A percentile compares a stretch with the other conserved stretches of the same genome.
These are phyloP conservation scores for Themeda triandra DNA, from an alignment of 176 grass and related monocot species.

Conservation along the genomic window DNA sequence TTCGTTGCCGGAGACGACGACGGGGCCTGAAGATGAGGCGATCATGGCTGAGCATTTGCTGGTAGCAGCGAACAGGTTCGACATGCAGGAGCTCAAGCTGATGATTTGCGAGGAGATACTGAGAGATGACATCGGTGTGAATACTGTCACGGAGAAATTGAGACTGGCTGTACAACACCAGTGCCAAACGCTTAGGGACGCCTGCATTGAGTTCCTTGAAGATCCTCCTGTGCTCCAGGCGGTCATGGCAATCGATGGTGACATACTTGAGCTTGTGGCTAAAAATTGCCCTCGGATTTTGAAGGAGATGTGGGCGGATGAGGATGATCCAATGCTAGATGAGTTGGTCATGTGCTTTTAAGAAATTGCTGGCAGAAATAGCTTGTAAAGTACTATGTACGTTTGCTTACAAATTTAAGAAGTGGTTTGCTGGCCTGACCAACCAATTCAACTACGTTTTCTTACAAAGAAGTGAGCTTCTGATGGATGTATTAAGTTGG, in stretches of 20 bases:
- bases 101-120: conserved; percentile 1
- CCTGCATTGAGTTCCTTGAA: conserved; percentile 27
- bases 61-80: conserved; percentile 29
- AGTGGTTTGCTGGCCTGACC: too few species aligned
- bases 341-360: not conserved
- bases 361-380: not conserved
- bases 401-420: too few species aligned
- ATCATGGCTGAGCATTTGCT: conserved; percentile 9
- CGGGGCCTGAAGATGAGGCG: not conserved
- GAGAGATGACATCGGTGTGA: not conserved
- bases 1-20: not conserved
- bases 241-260: not conserved
- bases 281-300: not conserved
- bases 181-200: not conserved
- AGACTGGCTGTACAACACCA: not conserved
- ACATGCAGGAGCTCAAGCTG: conserved; percentile 26
- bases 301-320: not conserved
- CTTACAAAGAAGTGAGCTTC: too few species aligned
- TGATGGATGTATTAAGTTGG: too few species aligned
- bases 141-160: not conserved
- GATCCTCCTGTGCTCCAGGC: not conserved
- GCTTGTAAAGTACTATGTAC: too few species aligned
- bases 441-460: too few species aligned
- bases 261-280: not conserved
- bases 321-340: not conserved